phyloP scores from a whole-genome alignment of 1,139 yeast genomes.

The Hansenula lynferdii region DNA sequence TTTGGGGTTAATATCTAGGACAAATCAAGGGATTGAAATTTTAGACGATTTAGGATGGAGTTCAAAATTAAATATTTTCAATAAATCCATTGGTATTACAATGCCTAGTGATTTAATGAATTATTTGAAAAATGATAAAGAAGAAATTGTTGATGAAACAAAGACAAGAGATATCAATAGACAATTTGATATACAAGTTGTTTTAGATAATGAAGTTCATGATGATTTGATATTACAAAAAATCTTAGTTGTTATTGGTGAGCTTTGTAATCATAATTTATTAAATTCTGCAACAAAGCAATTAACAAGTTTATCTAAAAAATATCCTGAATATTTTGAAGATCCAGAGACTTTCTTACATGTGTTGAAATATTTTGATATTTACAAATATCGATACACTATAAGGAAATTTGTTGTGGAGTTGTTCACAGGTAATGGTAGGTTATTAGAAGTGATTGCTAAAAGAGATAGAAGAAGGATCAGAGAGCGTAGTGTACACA shows the following conservation, averaged over 20 bases:
- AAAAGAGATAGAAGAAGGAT: slow-evolving; percentile 34
- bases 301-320: slow-evolving; percentile 50
- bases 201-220: too few relatives aligned
- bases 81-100: slow-evolving; percentile 52
- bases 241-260: slow-evolving; percentile 53
- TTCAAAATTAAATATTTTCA: slow-evolving; percentile 48
- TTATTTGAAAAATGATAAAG: slow-evolving; percentile 7
- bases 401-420: slow-evolving; percentile 68
- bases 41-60: slow-evolving; percentile 80
- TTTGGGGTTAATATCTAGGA: slow-evolving; percentile 68
- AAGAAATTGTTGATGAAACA: too few relatives aligned
- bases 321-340: slow-evolving; percentile 52
- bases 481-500: slow-evolving; percentile 10
- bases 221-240: slow-evolving; percentile 38
- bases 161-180: too few relatives aligned
- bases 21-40: slow-evolving; percentile 80
- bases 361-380: slow-evolving; percentile 58
- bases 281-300: slow-evolving; percentile 64
- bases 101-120: slow-evolving; percentile 44
- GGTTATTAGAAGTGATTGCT: slow-evolving; percentile 49
- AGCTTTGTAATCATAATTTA: slow-evolving; percentile 56
- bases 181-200: too few relatives aligned
- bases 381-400: slow-evolving; percentile 59
- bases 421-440: slow-evolving; percentile 48
- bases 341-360: slow-evolving; percentile 53